Evolutionary conservation across 768 basidiomycete species (phyloP), one percentile per base, ranked within the genome.

Genomic region (Agaricus subrufescens): DNA sequence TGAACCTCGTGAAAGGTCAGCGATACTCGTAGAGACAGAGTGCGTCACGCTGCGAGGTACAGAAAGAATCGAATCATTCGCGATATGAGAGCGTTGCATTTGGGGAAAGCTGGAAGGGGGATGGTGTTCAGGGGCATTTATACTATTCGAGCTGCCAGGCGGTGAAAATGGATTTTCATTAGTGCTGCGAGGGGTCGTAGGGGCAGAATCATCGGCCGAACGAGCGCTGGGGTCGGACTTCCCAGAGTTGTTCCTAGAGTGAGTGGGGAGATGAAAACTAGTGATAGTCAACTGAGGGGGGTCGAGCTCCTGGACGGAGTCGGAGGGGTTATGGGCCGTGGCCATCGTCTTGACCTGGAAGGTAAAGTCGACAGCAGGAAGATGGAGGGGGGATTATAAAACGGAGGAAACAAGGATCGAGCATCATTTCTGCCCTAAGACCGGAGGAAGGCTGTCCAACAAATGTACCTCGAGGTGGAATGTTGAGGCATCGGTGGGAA

Each of bases 161-260:
- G 84, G 73, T 0, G 84, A 82, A 68, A 83, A 81, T 0, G 83
- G 78, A 62, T 79, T 80, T 46, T 59, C 53, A 26, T 34, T 11
- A 11, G 5, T 11, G 11, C 34, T 34, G 34, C 62, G 61, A 19
- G 78, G 75, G n/a, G 76, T 77, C 27, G 69, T 50, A 11, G 76
- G 75, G 11, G 74, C 71, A 3, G 73, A 72, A 31, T 76, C 74
- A 7, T 56, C 62, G 54, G 62, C 66, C 49, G 72, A 71, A n/a
- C 54, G 65, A 30, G 58, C 37, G 45, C 52, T 48, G 12, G 50
- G 42, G 26, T 34, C 47, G 11, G 59, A 61, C 38, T 61, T 63
- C 50, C 58, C 63, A 39, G 74, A 73, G 26, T 66, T 68, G 19
- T 66, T 71, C 59, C 71, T 69, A 46, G 71, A 74, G 61, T 72